phyloP scores from a whole-genome alignment of 345 rosid genomes.

The Orychophragmus violaceus region DNA sequence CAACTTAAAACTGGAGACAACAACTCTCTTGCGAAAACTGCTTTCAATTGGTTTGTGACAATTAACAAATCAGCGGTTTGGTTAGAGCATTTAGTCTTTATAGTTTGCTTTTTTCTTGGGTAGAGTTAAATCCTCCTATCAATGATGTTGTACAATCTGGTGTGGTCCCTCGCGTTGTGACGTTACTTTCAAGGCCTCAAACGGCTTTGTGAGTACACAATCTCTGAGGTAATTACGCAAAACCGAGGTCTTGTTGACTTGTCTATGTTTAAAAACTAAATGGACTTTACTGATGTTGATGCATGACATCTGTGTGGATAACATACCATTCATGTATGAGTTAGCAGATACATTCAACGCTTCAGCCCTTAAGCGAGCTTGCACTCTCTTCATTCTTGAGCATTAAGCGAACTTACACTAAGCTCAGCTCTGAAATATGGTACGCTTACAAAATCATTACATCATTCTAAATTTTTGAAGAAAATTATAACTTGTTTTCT shows the following conservation, averaged over 20 bases:
- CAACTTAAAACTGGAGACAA: constrained; percentile 53
- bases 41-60: constrained; percentile 57
- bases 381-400: constrained; percentile 55
- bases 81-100: background rate
- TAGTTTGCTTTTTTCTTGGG: background rate
- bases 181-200: constrained; percentile 66
- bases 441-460: constrained; percentile 10
- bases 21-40: constrained; percentile 61
- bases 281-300: background rate
- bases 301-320: constrained; percentile 54
- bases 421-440: constrained; percentile 54
- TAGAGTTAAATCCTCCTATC: constrained; percentile 76
- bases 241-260: background rate
- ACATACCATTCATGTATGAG: constrained; percentile 53
- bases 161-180: constrained; percentile 70
- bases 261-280: background rate
- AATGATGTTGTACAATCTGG: constrained; percentile 65
- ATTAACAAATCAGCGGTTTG: background rate
- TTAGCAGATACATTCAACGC: constrained; percentile 61
- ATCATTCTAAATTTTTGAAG: too few species aligned
- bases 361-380: constrained; percentile 44
- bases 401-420: constrained; percentile 44
- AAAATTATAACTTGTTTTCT: too few species aligned
- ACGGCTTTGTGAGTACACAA: constrained; percentile 54
- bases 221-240: constrained; percentile 47